Evolutionary conservation across 2,329 filamentous ascomycete genomes (phyloP), one percentile per base, ranked within the genome.

Genomic region (Scytalidium lignicola): DNA sequence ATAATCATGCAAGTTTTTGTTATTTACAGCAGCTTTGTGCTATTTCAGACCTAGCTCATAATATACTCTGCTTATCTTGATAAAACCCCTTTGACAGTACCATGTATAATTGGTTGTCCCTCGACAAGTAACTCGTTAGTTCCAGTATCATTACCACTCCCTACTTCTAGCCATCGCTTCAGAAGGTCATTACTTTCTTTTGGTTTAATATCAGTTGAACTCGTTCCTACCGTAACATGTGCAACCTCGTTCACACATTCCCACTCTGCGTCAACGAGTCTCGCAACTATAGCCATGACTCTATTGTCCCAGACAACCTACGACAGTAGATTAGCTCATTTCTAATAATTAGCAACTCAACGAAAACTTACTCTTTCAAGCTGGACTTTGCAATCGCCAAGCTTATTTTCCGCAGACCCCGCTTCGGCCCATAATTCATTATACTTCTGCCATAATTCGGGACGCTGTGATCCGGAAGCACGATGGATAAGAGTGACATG

Each of bases 401-500:
- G 67, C 50, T 76, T 73, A 2, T 74, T 69, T 47, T 77, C 72
- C 65, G 60, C 70, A 28, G 71, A 67, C 8, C 55, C 58, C 2
- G 69, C 70, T 10, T 66, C 67, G 17, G 56, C 45, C 58, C 88
- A 81, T 1, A 88, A 68, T n/a, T 76, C 70, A 4, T 65, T 66
- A 58, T 96, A 92, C 48, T 75, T 78, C 47, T 85, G 70, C 93
- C 93, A 99, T 47, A 92, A 73, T 8, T 85, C 79, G 0, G 83
- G 78, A 55, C 84, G 68, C 23, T 84, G 70, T 39, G 74, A 73
- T 9, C 80, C 72, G 2, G 72, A 74, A 10, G 85, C 82, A 43
- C 85, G 84, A 67, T 99, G 93, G 66, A 96, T 90, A 37, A 99
- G 78, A 0, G 93, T 99, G 50, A 99, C 88, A 65, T 99, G 93